phyloP scores from a whole-genome alignment of 2,329 filamentous ascomycete species.

The Diplodia scrobiculata region DNA sequence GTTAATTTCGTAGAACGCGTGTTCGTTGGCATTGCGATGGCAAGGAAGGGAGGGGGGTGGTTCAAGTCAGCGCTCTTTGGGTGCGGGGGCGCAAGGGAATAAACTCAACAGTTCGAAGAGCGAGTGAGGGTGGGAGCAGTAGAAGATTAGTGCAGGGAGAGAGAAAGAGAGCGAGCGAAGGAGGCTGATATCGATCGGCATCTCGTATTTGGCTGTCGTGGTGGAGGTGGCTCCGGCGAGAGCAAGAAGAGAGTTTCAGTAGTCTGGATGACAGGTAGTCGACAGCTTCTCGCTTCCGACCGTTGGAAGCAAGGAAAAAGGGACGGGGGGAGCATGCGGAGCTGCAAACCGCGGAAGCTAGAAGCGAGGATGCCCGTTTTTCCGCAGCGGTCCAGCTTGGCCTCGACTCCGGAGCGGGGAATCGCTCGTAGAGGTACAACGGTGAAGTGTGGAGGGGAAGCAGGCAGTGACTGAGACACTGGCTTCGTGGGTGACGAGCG shows the following conservation, averaged over 20 bases:
- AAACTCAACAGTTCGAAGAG: not conserved
- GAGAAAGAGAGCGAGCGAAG: not conserved
- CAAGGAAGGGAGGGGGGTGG: not conserved
- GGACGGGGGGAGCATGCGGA: not conserved
- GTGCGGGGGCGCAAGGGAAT: not conserved
- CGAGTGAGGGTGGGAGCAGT: not conserved
- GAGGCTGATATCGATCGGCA: not conserved
- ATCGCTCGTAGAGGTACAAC: not conserved
- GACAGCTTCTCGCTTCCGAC: not conserved
- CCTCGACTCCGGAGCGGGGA: not conserved
- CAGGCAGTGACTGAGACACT: not conserved
- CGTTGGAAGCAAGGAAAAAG: not conserved
- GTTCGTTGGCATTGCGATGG: not conserved
- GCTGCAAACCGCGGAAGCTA: not conserved
- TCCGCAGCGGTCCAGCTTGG: not conserved
- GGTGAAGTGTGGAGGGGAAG: not conserved
- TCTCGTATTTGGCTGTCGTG: not conserved
- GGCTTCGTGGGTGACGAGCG: not conserved
- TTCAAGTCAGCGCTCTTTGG: not conserved
- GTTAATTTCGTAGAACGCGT: not conserved
- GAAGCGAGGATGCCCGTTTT: not conserved
- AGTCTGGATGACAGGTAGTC: not conserved
- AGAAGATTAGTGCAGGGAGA: not conserved
- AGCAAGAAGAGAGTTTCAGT: not conserved
- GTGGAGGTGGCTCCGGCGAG: not conserved